A percentile compares a stretch with the other conserved stretches of the same genome.
phyloP scores from a whole-genome alignment of 768 basidiomycete species.

The Leccinum subgranulosum region DNA sequence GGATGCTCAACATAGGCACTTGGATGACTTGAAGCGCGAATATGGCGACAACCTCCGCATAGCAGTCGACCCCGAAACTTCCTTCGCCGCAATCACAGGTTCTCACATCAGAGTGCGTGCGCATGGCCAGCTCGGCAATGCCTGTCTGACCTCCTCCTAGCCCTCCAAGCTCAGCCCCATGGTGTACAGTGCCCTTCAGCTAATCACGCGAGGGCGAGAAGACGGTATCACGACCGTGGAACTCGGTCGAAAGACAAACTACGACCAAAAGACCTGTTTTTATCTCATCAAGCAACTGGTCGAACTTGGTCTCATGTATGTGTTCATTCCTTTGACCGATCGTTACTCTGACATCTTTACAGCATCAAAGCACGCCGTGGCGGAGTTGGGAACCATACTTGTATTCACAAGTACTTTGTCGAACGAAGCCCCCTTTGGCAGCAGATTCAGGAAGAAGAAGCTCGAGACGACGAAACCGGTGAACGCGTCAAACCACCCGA shows the following conservation, averaged over 20 bases:
- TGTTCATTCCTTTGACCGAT: neutral
- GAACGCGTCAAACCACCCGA: constrained; percentile 11
- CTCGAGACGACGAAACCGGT: constrained; percentile 31
- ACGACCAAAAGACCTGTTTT: constrained; percentile 88
- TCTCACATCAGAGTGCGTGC: constrained; percentile 73
- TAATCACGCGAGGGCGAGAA: constrained; percentile 79
- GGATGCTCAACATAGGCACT: constrained; percentile 50
- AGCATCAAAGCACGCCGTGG: constrained; percentile 77
- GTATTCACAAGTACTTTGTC: constrained; percentile 83
- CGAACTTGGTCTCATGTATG: constrained; percentile 72
- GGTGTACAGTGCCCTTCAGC: constrained; percentile 81
- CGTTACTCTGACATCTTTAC: constrained; percentile 1
- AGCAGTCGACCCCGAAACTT: constrained; percentile 70
- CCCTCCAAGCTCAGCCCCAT: constrained; percentile 77
- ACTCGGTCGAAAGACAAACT: constrained; percentile 71
- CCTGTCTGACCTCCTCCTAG: constrained; percentile 36
- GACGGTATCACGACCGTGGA: constrained; percentile 75
- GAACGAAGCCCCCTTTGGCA: constrained; percentile 75
- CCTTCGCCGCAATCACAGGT: constrained; percentile 78
- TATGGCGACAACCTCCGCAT: constrained; percentile 68
- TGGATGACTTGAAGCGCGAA: constrained; percentile 54
- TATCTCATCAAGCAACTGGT: constrained; percentile 78
- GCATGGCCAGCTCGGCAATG: neutral
- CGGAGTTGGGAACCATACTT: constrained; percentile 73
- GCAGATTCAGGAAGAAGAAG: constrained; percentile 69